Evolutionary conservation across 2,329 filamentous ascomycete genomes (phyloP), one percentile per base, ranked within the genome.

Genomic region (Monosporascus sp.): DNA sequence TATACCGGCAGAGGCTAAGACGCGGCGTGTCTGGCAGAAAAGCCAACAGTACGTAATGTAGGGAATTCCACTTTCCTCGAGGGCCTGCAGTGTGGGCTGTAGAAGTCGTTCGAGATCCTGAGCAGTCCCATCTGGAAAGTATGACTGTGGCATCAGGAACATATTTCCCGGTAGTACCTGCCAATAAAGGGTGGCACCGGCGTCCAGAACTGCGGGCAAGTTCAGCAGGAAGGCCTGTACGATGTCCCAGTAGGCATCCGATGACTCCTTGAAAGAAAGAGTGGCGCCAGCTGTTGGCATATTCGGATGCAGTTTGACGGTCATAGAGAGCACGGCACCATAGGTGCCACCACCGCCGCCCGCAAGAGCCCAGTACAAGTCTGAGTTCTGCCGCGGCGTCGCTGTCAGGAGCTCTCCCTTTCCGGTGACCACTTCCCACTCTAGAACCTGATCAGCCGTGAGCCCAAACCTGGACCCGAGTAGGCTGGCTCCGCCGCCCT

Each of bases 301-400:
- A 52, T 77, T 74, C 0, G 71, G 67, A 62, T 83, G 72, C 1
- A 77, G 73, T 55, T 77, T 79, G 41, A 77, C 70, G 0, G 79
- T 85, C 64, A 85, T 72, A 2, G 77, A 80, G 17, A 75, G 65
- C 2, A 86, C 79, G 2, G 85, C 72, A 2, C 73, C 83, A 58
- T 79, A 87, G 31, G 75, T 85, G 17, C 81, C 80, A 9, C 76
- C 78, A 2, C 84, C 83, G 0, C 83, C 82, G 3, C 83, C 82
- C 43, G 73, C 72, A 1, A 86, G 66, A 1, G 83, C 85, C 83
- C 83, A 88, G 69, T 82, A 87, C 1, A 87, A 70, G 50, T 86
- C 83, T 0, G 70, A 53, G 57, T 86, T 79, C 35, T 76, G 55
- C 0, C 60, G 62, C 0, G 70, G 72, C 4, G 72, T 77, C 0